Conservation (phyloP, 805 yeast genomes). For the Candida insectorum region DNA sequence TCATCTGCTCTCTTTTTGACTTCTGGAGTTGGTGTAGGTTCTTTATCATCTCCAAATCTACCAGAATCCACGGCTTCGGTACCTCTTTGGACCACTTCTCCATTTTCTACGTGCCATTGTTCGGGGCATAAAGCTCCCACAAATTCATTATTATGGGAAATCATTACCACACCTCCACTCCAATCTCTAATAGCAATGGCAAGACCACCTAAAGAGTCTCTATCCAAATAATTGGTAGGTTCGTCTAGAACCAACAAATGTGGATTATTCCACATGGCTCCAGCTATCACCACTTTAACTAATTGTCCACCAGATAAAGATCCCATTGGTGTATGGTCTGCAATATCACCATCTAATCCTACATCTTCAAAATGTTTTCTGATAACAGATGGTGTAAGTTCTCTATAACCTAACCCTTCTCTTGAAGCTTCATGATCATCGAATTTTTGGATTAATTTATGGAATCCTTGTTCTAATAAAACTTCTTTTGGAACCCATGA, state of each 20-base stretch:
- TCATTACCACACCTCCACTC: constrained; percentile 98
- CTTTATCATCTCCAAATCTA: constrained; percentile 49
- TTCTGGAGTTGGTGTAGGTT: constrained; percentile 40
- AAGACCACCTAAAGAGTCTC: constrained; percentile 96
- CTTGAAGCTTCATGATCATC: constrained; percentile 49
- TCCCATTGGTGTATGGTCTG: constrained; percentile 97
- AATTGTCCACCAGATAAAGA: constrained; percentile 97
- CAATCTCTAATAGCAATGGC: constrained; percentile 98
- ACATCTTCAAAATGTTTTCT: constrained; percentile 96
- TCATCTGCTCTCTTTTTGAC: constrained; percentile 52
- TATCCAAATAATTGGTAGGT: constrained; percentile 96
- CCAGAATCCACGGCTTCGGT: constrained; percentile 67
- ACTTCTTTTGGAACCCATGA: constrained; percentile 88
- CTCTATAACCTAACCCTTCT: constrained; percentile 46
- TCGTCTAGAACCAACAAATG: constrained; percentile 94
- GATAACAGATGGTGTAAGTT: constrained; percentile 80
- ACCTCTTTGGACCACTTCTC: constrained; percentile 83
- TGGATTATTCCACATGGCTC: constrained; percentile 99
- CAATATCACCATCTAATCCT: constrained; percentile 96
- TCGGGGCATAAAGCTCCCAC: constrained; percentile 98
- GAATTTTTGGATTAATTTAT: constrained; percentile 41
- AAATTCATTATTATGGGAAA: constrained; percentile 94
- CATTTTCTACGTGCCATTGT: constrained; percentile 96
- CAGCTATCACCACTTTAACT: constrained; percentile 97
- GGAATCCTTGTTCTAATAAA: constrained; percentile 60